Evolutionary conservation across 2,329 filamentous ascomycete species (phyloP), one percentile per base, ranked within the genome.

Genomic region (Malbranchea zuffiana): DNA sequence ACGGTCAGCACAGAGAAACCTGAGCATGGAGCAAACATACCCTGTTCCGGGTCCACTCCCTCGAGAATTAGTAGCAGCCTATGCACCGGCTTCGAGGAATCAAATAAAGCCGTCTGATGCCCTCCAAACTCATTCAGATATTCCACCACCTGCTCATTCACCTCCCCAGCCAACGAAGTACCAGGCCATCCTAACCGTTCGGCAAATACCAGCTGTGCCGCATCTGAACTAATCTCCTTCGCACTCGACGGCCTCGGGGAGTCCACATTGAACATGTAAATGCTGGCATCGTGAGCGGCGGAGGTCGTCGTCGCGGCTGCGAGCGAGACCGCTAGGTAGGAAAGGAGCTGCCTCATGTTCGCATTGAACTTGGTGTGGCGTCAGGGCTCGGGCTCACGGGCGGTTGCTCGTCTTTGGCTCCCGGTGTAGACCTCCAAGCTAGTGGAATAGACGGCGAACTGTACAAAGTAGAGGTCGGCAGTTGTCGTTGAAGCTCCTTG

Each of bases 101-200:
- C 58, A 47, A 82, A 76, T 21, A 82, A 59, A 13, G 65, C 54
- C 37, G 60, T 47, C 5, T 68, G 57, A 19, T 60, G 51, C 44
- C 69, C 73, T 44, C 75, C 78, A 54, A 75, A 81, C 33, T 61
- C 61, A 50, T 75, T 74, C 50, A 85, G 62, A 46, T 73, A 60
- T 32, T 65, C 60, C 25, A 82, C 57, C 6, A 71, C 68, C 24
- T 60, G 59, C 27, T 72, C 66, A 40, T 68, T 61, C 32, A 56
- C 52, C 26, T 45, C 47, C 17, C 55, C 51, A 32, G 16, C 8
- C 21, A 62, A 46, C 61, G 66, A 35, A 67, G 61, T 48, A 65
- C 68, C 52, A 59, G 65, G 49, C 62, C 62, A 46, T 62, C 65
- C 46, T 67, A 65, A 44, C 64, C 69, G 50, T 65, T 65, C 49